Conservation (phyloP, 1,284 basidiomycete species). For the Lignosus rhinocerotis region DNA sequence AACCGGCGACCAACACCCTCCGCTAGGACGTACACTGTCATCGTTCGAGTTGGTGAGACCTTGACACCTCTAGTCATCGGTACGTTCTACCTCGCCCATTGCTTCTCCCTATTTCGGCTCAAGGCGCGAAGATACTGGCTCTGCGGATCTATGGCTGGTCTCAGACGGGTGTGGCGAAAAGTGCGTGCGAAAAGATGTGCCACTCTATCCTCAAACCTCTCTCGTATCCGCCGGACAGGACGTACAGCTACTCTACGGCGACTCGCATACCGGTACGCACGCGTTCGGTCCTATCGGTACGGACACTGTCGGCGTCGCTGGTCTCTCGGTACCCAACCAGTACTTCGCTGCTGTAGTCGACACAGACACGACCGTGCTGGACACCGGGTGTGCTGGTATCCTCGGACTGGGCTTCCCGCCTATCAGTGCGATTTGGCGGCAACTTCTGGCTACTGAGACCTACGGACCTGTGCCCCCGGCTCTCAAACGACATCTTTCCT, state of each 20-base stretch:
- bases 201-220: slow-evolving; percentile 31
- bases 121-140: slow-evolving; percentile 36
- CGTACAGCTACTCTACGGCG: slow-evolving; percentile 35
- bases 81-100: slow-evolving; percentile 9
- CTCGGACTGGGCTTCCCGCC: slow-evolving; percentile 41
- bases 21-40: slow-evolving; percentile 34
- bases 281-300: slow-evolving; percentile 38
- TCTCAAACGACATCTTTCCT: background rate
- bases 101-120: background rate
- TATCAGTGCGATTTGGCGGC: slow-evolving; percentile 31
- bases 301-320: slow-evolving; percentile 37
- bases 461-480: slow-evolving; percentile 4
- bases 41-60: slow-evolving; percentile 31
- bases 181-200: slow-evolving; percentile 25
- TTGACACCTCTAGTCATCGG: slow-evolving; percentile 33
- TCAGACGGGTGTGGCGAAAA: slow-evolving; percentile 32
- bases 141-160: slow-evolving; percentile 42
- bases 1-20: background rate
- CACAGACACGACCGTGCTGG: slow-evolving; percentile 38
- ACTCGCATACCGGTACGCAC: slow-evolving; percentile 39
- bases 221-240: slow-evolving; percentile 28
- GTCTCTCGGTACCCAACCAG: slow-evolving; percentile 33
- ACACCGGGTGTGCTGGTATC: slow-evolving; percentile 38
- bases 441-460: slow-evolving; percentile 23
- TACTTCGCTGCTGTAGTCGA: slow-evolving; percentile 36